These are phyloP conservation scores for Zygoascus flipseniorum DNA, from an alignment of 805 yeast species.

Conservation along the genomic window DNA sequence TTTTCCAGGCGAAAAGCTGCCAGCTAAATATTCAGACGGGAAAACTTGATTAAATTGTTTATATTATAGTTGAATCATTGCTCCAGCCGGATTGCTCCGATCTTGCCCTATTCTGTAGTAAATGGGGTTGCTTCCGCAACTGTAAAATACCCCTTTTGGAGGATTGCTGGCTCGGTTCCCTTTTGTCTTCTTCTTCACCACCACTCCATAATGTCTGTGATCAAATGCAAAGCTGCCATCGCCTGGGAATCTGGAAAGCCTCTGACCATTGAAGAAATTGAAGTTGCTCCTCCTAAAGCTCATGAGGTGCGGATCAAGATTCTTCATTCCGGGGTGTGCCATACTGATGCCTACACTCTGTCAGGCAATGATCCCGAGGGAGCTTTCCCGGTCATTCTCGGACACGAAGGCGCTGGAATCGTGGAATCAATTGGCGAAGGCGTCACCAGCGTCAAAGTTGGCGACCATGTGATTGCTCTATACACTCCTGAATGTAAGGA, in stretches of 20 bases:
- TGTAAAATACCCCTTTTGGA: too few species aligned
- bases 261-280: slow-evolving; percentile 73
- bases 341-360: slow-evolving; percentile 94
- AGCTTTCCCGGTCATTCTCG: slow-evolving; percentile 83
- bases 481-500: slow-evolving; percentile 96
- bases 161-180: neutral
- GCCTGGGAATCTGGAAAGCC: slow-evolving; percentile 89
- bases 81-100: too few species aligned
- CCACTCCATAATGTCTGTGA: slow-evolving; percentile 21
- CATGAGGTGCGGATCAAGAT: slow-evolving; percentile 95
- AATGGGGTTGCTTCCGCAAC: too few species aligned
- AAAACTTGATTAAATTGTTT: too few species aligned
- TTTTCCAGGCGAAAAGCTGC: too few species aligned
- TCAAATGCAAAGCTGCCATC: slow-evolving; percentile 90
- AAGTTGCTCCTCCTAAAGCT: slow-evolving; percentile 90
- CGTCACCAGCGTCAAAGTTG: slow-evolving; percentile 80
- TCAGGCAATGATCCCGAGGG: slow-evolving; percentile 97
- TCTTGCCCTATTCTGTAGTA: too few species aligned
- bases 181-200: neutral
- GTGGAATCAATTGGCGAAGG: slow-evolving; percentile 95
- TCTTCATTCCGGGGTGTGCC: slow-evolving; percentile 89
- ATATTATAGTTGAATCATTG: too few species aligned
- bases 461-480: slow-evolving; percentile 88
- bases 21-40: too few species aligned
- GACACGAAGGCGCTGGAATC: slow-evolving; percentile 98